Percentiles rank a stretch among this genome's conserved stretches.
phyloP scores from a whole-genome alignment of 768 basidiomycete genomes.

The Wakefieldia striispora region DNA sequence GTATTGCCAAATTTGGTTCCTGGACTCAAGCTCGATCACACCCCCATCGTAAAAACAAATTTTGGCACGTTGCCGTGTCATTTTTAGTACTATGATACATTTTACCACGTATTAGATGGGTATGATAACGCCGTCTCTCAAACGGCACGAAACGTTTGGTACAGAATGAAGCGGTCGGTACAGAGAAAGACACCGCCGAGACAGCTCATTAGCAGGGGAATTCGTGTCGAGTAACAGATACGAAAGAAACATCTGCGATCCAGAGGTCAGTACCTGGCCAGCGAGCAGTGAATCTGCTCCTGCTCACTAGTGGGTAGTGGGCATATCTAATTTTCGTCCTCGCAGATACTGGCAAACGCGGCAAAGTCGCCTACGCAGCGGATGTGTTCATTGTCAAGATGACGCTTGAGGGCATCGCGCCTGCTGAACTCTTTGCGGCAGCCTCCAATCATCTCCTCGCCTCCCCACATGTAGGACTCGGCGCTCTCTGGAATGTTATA shows the following conservation, averaged over 20 bases:
- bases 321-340: slow-evolving; percentile 21
- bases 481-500: slow-evolving; percentile 23
- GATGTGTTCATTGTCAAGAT: slow-evolving; percentile 37
- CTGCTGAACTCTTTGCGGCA: slow-evolving; percentile 38
- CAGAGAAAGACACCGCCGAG: slow-evolving; percentile 5
- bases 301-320: slow-evolving; percentile 6
- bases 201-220: slow-evolving; percentile 6
- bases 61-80: neutral
- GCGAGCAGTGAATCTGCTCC: neutral
- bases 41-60: neutral
- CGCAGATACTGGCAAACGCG: slow-evolving; percentile 25
- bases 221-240: neutral
- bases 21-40: too few species aligned
- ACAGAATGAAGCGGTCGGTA: slow-evolving; percentile 11
- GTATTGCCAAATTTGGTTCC: slow-evolving; percentile 12
- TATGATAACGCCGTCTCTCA: slow-evolving; percentile 9
- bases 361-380: slow-evolving; percentile 33
- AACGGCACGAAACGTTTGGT: slow-evolving; percentile 1
- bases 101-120: slow-evolving; percentile 7
- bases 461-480: slow-evolving; percentile 27
- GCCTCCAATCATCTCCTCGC: slow-evolving; percentile 35
- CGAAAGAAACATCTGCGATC: slow-evolving; percentile 5
- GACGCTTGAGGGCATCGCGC: slow-evolving; percentile 40
- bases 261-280: neutral
- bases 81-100: slow-evolving; percentile 18